Evolutionary conservation across 306 rosid genomes (phyloP), one percentile per base, ranked within the genome.

Genomic region (Senna siamea): DNA sequence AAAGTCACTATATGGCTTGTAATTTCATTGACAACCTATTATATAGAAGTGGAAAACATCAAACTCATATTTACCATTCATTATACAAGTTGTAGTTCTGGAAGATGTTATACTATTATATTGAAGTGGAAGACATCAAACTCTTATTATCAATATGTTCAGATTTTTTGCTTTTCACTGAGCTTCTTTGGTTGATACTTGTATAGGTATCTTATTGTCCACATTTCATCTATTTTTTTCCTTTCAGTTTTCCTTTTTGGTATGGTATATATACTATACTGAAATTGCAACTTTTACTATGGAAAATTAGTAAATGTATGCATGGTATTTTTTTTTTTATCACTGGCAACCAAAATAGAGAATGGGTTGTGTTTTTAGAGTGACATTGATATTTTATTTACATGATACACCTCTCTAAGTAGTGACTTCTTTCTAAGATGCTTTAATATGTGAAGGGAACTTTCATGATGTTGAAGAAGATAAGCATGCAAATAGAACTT

Each of bases 401-500:
- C 66, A n/a, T 6, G 3, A 58, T 58, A 32, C 20, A 13, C 41
- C 15, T 58, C 1, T 30, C 18, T 5, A 0, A 58, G 20, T n/a
- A n/a, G n/a, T n/a, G n/a, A n/a, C n/a, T 34, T 60, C 46, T 34
- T 61, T 17, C 37, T 17, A 38, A 37, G n/a, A 12, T 62, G 13
- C 38, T 35, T 60, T 50, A 7, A 40, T 17, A 20, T 59, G 8
- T 6, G 6, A 56, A 37, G 53, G 56, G 14, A 22, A 75, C 41
- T 68, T 66, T 41, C 84, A 88, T 90, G 93, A 86, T 35, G 86
- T 82, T 59, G 93, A 86, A 70, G 93, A 84, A 34, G 90, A 84
- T 57, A 82, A 84, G 67, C 41, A 59, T 8, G 22, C 5, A 5
- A 76, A 82, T 66, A 81, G 74, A 54, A 35, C 72, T 59, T 70